Evolutionary conservation across 1,284 basidiomycete genomes (phyloP).

Genomic region (Heterobasidion annosum): DNA sequence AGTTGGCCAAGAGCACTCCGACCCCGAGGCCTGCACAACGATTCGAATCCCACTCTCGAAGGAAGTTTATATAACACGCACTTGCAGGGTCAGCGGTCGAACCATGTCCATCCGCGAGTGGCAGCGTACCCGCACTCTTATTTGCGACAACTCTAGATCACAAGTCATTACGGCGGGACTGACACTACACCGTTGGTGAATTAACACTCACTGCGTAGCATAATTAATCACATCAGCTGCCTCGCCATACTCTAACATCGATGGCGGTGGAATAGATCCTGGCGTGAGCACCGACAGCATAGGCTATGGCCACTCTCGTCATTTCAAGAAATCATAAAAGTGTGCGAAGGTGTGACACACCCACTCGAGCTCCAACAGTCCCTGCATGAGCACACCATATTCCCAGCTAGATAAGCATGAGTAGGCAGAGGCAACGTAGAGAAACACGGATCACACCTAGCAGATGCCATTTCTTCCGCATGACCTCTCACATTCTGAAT

Average conservation of each 20-base stretch:
- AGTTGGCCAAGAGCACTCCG: conserved; percentile 52
- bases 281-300: no score
- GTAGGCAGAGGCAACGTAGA: no score
- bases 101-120: conserved; percentile 35
- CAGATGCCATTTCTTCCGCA: no score
- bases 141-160: conserved; percentile 23
- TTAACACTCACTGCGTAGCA: conserved; percentile 23
- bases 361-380: conserved; percentile 52
- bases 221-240: conserved; percentile 30
- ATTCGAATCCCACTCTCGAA: neutral
- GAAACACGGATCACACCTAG: no score
- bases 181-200: neutral
- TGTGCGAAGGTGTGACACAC: conserved; percentile 22
- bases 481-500: no score
- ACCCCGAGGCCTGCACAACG: conserved; percentile 39
- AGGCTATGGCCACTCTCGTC: no score
- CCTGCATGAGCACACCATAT: conserved; percentile 55
- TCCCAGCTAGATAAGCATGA: conserved; percentile 46
- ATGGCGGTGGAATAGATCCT: no score
- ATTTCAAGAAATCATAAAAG: conserved; percentile 42
- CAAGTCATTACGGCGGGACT: neutral
- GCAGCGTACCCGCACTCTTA: conserved; percentile 22
- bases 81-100: conserved; percentile 67
- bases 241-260: conserved; percentile 11
- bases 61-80: conserved; percentile 14